Conservation (phyloP, 2,329 filamentous ascomycete genomes). For the Sordariomycetes sp. region DNA sequence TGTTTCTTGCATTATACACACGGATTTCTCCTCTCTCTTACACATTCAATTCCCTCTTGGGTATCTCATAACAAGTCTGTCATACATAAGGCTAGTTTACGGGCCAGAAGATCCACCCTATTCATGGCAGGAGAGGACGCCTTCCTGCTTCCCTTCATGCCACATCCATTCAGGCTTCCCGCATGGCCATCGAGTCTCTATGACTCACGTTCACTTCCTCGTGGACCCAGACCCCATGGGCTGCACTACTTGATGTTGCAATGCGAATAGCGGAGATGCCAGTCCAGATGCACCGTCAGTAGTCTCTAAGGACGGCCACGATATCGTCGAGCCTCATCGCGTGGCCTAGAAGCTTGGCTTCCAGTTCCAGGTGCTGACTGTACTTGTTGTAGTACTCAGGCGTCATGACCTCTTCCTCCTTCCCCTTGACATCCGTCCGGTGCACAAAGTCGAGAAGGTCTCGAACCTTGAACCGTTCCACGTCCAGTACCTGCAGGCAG, state of each 20-base stretch:
- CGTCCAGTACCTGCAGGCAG: slow-evolving; percentile 67
- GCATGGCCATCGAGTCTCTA: neutral
- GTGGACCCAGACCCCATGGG: no score
- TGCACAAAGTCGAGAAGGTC: slow-evolving; percentile 72
- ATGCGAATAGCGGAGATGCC: neutral
- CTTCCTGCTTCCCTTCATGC: neutral
- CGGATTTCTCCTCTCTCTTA: neutral
- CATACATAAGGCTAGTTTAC: neutral
- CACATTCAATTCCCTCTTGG: neutral
- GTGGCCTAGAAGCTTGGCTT: slow-evolving; percentile 68
- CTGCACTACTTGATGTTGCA: neutral
- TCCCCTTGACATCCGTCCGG: slow-evolving; percentile 74
- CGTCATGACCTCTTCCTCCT: slow-evolving; percentile 70
- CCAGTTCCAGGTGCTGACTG: slow-evolving; percentile 47
- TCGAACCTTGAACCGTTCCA: slow-evolving; percentile 62
- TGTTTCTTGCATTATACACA: no score
- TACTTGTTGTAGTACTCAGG: slow-evolving; percentile 60
- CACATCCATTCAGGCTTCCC: neutral
- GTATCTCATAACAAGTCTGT: neutral
- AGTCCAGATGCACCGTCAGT: slow-evolving; percentile 25
- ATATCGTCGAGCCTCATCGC: slow-evolving; percentile 75
- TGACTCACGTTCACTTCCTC: neutral
- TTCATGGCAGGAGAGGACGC: neutral
- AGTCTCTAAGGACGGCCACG: slow-evolving; percentile 74
- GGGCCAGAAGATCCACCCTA: neutral